These are phyloP conservation scores for Pholiota microspora DNA, from an alignment of 768 basidiomycete genomes.

Conservation along the genomic window DNA sequence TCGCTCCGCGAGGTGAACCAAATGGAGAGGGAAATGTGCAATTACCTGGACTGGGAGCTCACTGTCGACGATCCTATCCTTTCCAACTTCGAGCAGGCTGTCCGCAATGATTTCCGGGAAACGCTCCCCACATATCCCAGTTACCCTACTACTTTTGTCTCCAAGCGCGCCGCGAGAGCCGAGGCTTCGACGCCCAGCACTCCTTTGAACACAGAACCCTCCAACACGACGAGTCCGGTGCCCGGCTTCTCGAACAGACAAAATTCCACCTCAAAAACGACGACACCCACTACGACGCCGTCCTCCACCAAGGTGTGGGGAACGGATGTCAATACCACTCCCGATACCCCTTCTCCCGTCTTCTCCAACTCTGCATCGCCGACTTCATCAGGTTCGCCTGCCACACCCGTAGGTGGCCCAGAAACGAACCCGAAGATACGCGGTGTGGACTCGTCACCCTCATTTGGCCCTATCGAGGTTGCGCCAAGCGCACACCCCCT, in stretches of 20 bases:
- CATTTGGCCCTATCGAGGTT: constrained; percentile 32
- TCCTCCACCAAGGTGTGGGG: constrained; percentile 28
- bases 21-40: constrained; percentile 94
- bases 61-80: constrained; percentile 68
- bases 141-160: constrained; percentile 59
- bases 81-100: constrained; percentile 56
- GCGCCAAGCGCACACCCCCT: constrained; percentile 39
- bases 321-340: constrained; percentile 29
- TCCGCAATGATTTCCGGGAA: constrained; percentile 55
- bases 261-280: constrained; percentile 29
- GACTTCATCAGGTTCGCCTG: constrained; percentile 60
- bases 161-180: constrained; percentile 53
- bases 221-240: constrained; percentile 44
- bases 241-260: constrained; percentile 42
- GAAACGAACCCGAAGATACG: constrained; percentile 50
- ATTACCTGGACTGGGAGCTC: constrained; percentile 91
- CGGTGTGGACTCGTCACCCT: constrained; percentile 37
- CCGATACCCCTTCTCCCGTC: constrained; percentile 55
- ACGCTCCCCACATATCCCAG: constrained; percentile 57
- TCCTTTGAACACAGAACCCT: constrained; percentile 37
- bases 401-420: constrained; percentile 53
- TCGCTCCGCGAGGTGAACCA: constrained; percentile 88
- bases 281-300: constrained; percentile 9
- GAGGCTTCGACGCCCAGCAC: constrained; percentile 37
- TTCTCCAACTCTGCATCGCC: constrained; percentile 56